Conservation (phyloP, 75 land plant genomes). For the Pinus albicaulis region DNA sequence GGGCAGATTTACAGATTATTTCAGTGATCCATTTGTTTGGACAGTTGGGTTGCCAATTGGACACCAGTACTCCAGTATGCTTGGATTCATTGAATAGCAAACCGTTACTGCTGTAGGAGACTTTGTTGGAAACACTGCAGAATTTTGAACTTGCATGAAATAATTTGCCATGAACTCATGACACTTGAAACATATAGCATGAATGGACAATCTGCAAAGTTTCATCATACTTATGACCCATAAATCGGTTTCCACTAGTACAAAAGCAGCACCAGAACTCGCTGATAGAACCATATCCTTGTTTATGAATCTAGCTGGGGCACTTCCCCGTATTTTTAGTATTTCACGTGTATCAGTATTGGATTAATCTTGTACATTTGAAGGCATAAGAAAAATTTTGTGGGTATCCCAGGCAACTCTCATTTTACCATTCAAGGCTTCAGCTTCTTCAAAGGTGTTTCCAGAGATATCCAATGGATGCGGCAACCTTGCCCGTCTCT, state of each 20-base stretch:
- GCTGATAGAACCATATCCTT: not conserved
- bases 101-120: not conserved
- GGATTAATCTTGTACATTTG: not conserved
- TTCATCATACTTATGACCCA: not conserved
- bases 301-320: not conserved
- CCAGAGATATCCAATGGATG: conserved; percentile 61
- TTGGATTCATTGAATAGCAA: not conserved
- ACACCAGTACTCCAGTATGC: not conserved
- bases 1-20: not conserved
- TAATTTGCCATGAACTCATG: not conserved
- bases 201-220: not conserved
- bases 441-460: conserved; percentile 66
- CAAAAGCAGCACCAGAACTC: conserved; percentile 2
- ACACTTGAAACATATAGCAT: not conserved
- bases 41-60: not conserved
- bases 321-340: not conserved
- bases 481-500: conserved; percentile 36
- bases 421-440: conserved; percentile 48
- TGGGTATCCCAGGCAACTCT: conserved; percentile 67
- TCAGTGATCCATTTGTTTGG: not conserved
- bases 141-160: not conserved
- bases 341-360: not conserved
- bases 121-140: not conserved
- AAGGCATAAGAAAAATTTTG: conserved; percentile 10
- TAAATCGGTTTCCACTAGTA: not conserved